These are phyloP conservation scores for Euptelea pleiosperma DNA, from an alignment of 164 flowering plant species.

Conservation along the genomic window DNA sequence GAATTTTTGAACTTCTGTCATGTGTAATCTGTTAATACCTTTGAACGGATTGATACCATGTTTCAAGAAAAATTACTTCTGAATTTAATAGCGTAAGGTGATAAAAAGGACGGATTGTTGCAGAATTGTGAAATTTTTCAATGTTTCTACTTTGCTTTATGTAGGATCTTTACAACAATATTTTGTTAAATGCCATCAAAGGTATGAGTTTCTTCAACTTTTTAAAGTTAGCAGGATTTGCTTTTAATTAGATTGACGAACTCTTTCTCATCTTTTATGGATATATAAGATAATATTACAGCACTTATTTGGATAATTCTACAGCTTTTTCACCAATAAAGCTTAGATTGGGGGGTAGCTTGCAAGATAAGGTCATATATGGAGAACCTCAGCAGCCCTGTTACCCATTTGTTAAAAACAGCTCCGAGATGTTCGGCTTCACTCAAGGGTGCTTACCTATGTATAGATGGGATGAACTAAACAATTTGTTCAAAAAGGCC, in stretches of 20 bases:
- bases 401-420: constrained; percentile 37
- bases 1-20: background rate
- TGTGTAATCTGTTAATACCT: background rate
- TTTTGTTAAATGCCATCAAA: constrained; percentile 75
- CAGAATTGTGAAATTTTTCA: background rate
- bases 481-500: constrained; percentile 56
- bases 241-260: background rate
- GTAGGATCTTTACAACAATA: constrained; percentile 68
- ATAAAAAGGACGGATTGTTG: too few species aligned
- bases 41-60: background rate
- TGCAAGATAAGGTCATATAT: constrained; percentile 82
- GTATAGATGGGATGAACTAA: constrained; percentile 84
- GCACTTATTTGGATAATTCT: background rate
- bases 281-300: background rate
- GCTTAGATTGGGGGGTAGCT: constrained; percentile 78
- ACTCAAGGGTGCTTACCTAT: constrained; percentile 76
- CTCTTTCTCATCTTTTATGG: background rate
- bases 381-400: constrained; percentile 44
- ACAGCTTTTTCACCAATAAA: constrained; percentile 89
- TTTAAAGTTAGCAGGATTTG: background rate
- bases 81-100: too few species aligned
- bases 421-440: constrained; percentile 65
- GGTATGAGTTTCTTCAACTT: constrained; percentile 33
- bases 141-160: constrained; percentile 14
- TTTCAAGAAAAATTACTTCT: background rate